Evolutionary conservation across 1,139 yeast species (phyloP).

Genomic region (Blastobotrys serpentis): DNA sequence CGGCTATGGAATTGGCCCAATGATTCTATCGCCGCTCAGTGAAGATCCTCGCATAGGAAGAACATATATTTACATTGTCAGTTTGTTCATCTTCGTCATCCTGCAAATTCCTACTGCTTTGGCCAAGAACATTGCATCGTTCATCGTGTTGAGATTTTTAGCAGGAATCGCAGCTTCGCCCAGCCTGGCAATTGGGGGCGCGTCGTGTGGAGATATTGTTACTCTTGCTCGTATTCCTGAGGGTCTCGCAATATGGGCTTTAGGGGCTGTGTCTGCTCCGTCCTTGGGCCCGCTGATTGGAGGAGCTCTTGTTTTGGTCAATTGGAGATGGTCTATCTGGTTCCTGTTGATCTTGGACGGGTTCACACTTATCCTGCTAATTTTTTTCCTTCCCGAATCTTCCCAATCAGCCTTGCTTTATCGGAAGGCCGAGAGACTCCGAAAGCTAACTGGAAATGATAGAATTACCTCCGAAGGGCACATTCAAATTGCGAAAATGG

Average conservation of each 20-base stretch:
- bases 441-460: constrained; percentile 41
- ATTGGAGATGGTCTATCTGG: constrained; percentile 46
- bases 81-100: constrained; percentile 55
- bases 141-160: constrained; percentile 68
- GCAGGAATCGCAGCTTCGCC: constrained; percentile 83
- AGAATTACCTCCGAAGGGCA: constrained; percentile 14
- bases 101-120: constrained; percentile 53
- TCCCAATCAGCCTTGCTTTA: constrained; percentile 46
- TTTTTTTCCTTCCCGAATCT: constrained; percentile 52
- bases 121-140: constrained; percentile 47
- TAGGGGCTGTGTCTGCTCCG: constrained; percentile 59
- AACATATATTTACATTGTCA: constrained; percentile 49
- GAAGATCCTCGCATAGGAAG: constrained; percentile 56
- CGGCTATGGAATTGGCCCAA: constrained; percentile 59
- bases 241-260: constrained; percentile 51
- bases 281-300: constrained; percentile 69
- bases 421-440: constrained; percentile 48
- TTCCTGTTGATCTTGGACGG: constrained; percentile 46
- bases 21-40: constrained; percentile 54
- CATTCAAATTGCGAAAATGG: constrained; percentile 9
- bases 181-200: constrained; percentile 83
- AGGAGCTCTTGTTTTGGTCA: constrained; percentile 43
- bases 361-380: constrained; percentile 40
- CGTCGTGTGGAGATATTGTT: constrained; percentile 65
- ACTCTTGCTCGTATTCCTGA: constrained; percentile 30